Base-by-base conservation (phyloP, 352 stramenopile species). In the Phytophthora citrophthora region DNA sequence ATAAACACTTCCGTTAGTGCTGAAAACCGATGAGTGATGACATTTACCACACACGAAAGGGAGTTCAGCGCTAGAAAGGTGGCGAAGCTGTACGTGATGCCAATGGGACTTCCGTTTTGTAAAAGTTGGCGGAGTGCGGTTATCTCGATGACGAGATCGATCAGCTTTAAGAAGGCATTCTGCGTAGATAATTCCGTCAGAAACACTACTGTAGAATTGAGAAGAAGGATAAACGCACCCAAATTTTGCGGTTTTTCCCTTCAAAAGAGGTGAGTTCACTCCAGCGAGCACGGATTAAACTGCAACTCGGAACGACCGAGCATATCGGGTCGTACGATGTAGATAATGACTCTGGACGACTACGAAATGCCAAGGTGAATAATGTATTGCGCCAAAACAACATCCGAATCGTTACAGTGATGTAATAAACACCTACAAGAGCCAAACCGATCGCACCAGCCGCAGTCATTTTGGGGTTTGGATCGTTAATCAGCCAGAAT, bases 11-110 rank as follows among this genome's bases (percentile, higher is more conserved):
- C 45, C 7, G 15, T 39, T 7, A 52, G 8, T 2, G 15, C 45
- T 40, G 45, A 40, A 7, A 52, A 52, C 7, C 26, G 27, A 26
- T 40, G 26, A 6, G 45, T 52, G n/a, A 40, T 4, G 3, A 52
- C 16, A 29, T 51, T 51, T 9, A 39, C 9, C 3, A 26, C 45
- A 24, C 45, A 52, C 7, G 45, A 52, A 3, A 40, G 13, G 20
- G 45, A 24, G 8, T 52, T 52, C 2, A 52, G 12, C 15, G 26
- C 45, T 24, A 52, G 26, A 40, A 76, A 61, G 0, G 16, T 13
- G 0, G 70, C 55, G 34, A 74, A 80, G 0, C 51, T 54, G 7
- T 70, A 72, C 24, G 56, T 68, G 7, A 82, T 41, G 0, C 6
- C 26, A 5, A 20, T 27, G 0, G 68, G 68, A 18, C 72, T 71